Evolutionary conservation across 2,329 filamentous ascomycete species (phyloP).

Genomic region (Epichloe uncinata): DNA sequence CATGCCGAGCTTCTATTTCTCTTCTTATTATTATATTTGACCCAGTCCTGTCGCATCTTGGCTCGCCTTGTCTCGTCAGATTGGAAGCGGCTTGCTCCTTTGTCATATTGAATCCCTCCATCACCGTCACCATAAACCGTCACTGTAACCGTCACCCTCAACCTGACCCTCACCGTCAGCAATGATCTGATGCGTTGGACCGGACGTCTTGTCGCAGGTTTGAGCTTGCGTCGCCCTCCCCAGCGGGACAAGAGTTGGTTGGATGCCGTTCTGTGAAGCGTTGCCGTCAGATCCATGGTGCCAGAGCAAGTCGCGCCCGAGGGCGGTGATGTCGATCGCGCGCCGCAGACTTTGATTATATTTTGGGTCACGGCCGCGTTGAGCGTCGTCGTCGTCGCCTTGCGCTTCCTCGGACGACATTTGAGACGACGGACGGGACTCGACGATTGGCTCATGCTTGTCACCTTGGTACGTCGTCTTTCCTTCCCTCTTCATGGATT

Average conservation of each 20-base stretch:
- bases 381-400: background rate
- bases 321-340: conserved; percentile 3
- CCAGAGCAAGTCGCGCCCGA: background rate
- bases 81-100: background rate
- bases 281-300: background rate
- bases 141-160: too few relatives aligned
- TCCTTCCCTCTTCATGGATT: background rate
- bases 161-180: background rate
- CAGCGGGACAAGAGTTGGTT: background rate
- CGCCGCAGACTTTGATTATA: background rate
- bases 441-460: conserved; percentile 6
- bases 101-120: background rate
- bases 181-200: background rate
- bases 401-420: conserved; percentile 3
- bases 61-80: too few relatives aligned
- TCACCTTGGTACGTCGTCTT: conserved; percentile 1
- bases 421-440: background rate
- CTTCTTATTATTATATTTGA: too few relatives aligned
- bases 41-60: too few relatives aligned
- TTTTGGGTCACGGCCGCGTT: conserved; percentile 1
- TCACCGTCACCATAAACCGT: background rate
- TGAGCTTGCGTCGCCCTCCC: background rate
- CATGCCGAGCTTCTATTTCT: too few relatives aligned
- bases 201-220: background rate
- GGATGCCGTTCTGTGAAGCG: background rate